phyloP scores from a whole-genome alignment of 495 filamentous ascomycete species.

The Daldinia bambusicola region DNA sequence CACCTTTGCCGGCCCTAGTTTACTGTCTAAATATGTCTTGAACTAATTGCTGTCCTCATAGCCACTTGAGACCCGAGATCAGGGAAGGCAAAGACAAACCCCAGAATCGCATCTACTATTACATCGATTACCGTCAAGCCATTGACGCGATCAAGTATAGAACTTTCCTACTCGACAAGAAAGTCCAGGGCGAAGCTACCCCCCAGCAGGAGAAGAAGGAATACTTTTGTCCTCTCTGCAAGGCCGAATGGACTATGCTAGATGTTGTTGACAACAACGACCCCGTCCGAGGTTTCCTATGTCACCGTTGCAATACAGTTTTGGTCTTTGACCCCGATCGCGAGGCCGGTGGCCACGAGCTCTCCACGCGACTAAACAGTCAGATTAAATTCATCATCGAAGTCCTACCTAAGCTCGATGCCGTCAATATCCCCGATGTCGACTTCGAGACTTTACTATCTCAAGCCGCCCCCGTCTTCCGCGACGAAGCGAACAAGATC shows the following conservation, averaged over 20 bases:
- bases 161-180: constrained; percentile 82
- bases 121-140: constrained; percentile 91
- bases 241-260: constrained; percentile 82
- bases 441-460: constrained; percentile 82
- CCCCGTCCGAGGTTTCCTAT: constrained; percentile 74
- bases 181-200: constrained; percentile 81
- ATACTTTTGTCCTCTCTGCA: constrained; percentile 84
- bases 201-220: constrained; percentile 89
- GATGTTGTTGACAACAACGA: constrained; percentile 81
- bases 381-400: constrained; percentile 87
- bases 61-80: constrained; percentile 80
- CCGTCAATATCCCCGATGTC: constrained; percentile 81
- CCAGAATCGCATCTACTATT: constrained; percentile 90
- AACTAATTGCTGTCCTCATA: constrained; percentile 49
- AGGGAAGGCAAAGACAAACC: constrained; percentile 83
- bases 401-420: constrained; percentile 86
- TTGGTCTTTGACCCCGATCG: constrained; percentile 74
- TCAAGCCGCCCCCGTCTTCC: constrained; percentile 66
- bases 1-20: constrained; percentile 18
- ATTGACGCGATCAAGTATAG: constrained; percentile 98
- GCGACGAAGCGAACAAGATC: constrained; percentile 69
- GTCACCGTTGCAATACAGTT: constrained; percentile 78
- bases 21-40: constrained; percentile 6
- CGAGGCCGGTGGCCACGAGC: constrained; percentile 79
- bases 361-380: constrained; percentile 84